Evolutionary conservation across 495 filamentous ascomycete species (phyloP).

Genomic region (Elaphomyces granulatus): DNA sequence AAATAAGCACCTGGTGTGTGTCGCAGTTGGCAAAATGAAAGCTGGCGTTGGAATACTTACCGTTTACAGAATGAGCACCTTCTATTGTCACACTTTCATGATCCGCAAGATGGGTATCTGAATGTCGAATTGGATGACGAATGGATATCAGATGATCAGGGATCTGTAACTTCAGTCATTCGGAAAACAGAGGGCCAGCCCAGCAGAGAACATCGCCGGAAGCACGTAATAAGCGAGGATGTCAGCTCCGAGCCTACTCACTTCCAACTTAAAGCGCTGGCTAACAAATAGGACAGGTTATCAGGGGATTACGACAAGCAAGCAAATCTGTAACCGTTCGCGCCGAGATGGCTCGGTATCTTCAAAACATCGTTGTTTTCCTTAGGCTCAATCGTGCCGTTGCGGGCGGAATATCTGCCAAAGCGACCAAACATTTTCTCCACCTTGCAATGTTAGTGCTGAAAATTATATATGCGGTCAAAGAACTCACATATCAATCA

Average conservation of each 20-base stretch:
- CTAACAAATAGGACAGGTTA: not conserved
- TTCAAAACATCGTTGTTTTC: conserved; percentile 73
- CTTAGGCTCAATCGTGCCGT: conserved; percentile 76
- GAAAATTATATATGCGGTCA: not conserved
- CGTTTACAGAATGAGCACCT: conserved; percentile 58
- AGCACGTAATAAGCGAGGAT: conserved; percentile 2
- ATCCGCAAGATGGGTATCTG: conserved; percentile 52
- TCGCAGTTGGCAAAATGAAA: not conserved
- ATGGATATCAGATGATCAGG: conserved; percentile 30
- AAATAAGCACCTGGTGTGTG: conserved; percentile 34
- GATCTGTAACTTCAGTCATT: conserved; percentile 33
- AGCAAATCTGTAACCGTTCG: conserved; percentile 31
- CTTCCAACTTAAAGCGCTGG: too few species aligned
- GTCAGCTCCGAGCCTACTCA: too few species aligned
- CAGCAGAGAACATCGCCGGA: too few species aligned
- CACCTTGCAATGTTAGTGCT: conserved; percentile 42
- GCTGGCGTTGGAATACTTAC: conserved; percentile 5
- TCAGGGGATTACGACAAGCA: conserved; percentile 15
- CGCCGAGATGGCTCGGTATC: conserved; percentile 62
- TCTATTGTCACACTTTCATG: conserved; percentile 79
- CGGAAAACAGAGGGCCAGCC: conserved; percentile 14
- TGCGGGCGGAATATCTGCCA: conserved; percentile 57
- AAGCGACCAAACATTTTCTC: conserved; percentile 63
- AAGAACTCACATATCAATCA: conserved; percentile 4
- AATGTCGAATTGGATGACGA: conserved; percentile 49